Conservation (phyloP, 2,329 filamentous ascomycete genomes). For the Epichloe uncinata region DNA sequence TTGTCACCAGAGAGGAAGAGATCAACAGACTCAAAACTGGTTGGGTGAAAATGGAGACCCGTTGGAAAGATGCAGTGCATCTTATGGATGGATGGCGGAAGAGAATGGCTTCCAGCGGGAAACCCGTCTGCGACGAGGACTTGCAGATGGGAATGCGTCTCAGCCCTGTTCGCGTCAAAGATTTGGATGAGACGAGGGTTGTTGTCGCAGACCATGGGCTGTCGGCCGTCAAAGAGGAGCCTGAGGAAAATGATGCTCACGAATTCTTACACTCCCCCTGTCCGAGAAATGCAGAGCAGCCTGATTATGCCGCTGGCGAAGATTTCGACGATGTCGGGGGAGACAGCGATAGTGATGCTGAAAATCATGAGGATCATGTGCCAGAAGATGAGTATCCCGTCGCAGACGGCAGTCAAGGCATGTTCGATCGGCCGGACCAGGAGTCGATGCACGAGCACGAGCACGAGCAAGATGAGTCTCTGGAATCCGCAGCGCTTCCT, state of each 20-base stretch:
- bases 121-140: constrained; percentile 55
- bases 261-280: constrained; percentile 15
- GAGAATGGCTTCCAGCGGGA: constrained; percentile 58
- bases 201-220: constrained; percentile 25
- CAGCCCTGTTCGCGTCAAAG: constrained; percentile 42
- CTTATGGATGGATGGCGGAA: constrained; percentile 90
- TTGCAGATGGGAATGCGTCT: constrained; percentile 54
- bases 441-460: constrained; percentile 7
- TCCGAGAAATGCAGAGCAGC: constrained; percentile 9
- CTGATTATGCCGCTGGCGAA: constrained; percentile 3
- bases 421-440: constrained; percentile 17
- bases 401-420: constrained; percentile 31
- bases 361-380: constrained; percentile 31
- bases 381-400: constrained; percentile 30
- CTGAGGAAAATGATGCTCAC: constrained; percentile 18
- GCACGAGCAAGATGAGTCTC: background rate
- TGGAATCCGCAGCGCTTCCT: constrained; percentile 32
- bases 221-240: constrained; percentile 35
- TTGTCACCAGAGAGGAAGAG: constrained; percentile 83
- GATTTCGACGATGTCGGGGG: constrained; percentile 13
- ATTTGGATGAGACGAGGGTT: constrained; percentile 33
- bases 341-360: constrained; percentile 26
- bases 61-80: constrained; percentile 79
- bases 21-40: constrained; percentile 71
- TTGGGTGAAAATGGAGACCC: constrained; percentile 85